Base-by-base conservation (phyloP, 139 green algal genomes). In the Gonium pectorale region DNA sequence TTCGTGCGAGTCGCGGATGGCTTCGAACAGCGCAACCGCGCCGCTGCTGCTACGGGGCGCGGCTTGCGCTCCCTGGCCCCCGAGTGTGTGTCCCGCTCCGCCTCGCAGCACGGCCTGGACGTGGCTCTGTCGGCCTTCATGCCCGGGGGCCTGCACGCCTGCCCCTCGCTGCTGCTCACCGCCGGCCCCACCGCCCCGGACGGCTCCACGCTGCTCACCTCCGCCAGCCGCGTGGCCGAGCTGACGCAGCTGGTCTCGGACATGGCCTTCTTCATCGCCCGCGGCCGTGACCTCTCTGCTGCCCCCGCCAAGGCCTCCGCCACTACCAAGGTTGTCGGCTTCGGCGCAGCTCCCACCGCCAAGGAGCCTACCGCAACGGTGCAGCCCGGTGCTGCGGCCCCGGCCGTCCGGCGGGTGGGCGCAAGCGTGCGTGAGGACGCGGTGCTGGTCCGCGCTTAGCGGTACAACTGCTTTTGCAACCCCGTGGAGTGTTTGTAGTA, bases 181-280 rank as follows among this genome's bases (percentile, higher is more conserved):
- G 74, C 74, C 19, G 54, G 73, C 31, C n/a, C 51, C 37, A 19
- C 64, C 4, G 38, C 22, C 67, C 24, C 37, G 4, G 54, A 27
- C 73, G 73, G 33, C 37, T 46, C 71, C 44, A 8, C 35, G 0
- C 13, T 31, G 8, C 41, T 33, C 29, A 35, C 6, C 22, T 54
- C 77, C 43, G 44, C 62, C 31, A 64, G 15, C 2, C 60, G 62
- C 29, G 60, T 64, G 31, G 41, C 13, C 41, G 77, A 83, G 43
- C 43, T 83, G 60, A 37, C n/a, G n/a, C 77, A 83, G 77, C 77
- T 83, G 33, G 43, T 83, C 15, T 44, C 43, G 7, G 77, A 83
- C 60, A 74, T 60, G 77, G 77, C 60, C 7, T 73, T 66, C 59
- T n/a, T 83, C 19, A 83, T n/a, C n/a, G n/a, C n/a, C n/a, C n/a